A percentile compares a stretch with the other conserved stretches of the same genome.
Conservation (phyloP, 371 early-diverging fungal species). For the Circinella minor region DNA sequence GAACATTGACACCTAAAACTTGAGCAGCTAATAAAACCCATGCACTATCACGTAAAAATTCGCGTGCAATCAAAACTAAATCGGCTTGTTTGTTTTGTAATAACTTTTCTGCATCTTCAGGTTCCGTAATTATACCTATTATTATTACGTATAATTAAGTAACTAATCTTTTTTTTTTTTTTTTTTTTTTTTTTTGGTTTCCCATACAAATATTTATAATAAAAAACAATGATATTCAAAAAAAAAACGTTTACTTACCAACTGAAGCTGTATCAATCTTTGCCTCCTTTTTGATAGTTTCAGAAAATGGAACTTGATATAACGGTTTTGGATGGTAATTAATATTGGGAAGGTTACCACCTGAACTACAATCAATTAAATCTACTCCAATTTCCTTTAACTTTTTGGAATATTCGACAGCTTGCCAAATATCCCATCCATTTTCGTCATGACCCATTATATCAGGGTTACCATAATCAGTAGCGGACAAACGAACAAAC, state of each 20-base stretch:
- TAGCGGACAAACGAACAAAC: constrained; percentile 78
- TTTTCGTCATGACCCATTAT: constrained; percentile 27
- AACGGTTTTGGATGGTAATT: constrained; percentile 55
- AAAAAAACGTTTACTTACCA: not conserved
- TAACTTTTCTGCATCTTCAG: constrained; percentile 71
- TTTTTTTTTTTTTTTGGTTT: too few relatives aligned
- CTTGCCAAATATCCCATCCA: constrained; percentile 74
- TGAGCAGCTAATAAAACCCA: constrained; percentile 44
- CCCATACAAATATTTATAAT: too few relatives aligned
- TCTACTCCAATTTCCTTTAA: constrained; percentile 76
- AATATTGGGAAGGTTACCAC: constrained; percentile 61
- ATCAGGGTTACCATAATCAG: constrained; percentile 61
- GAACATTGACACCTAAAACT: constrained; percentile 66
- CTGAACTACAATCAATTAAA: constrained; percentile 74
- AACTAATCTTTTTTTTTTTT: too few relatives aligned
- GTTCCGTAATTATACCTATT: constrained; percentile 68
- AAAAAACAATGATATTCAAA: too few relatives aligned
- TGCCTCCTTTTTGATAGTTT: constrained; percentile 59
- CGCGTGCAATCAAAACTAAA: constrained; percentile 74
- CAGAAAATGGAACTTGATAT: constrained; percentile 80
- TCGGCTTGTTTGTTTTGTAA: constrained; percentile 73
- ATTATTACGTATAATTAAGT: not conserved
- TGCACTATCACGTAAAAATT: constrained; percentile 68
- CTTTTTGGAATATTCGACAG: constrained; percentile 57
- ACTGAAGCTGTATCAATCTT: constrained; percentile 71